phyloP scores from a whole-genome alignment of 768 basidiomycete species.

The Xerocomus potaroensis region DNA sequence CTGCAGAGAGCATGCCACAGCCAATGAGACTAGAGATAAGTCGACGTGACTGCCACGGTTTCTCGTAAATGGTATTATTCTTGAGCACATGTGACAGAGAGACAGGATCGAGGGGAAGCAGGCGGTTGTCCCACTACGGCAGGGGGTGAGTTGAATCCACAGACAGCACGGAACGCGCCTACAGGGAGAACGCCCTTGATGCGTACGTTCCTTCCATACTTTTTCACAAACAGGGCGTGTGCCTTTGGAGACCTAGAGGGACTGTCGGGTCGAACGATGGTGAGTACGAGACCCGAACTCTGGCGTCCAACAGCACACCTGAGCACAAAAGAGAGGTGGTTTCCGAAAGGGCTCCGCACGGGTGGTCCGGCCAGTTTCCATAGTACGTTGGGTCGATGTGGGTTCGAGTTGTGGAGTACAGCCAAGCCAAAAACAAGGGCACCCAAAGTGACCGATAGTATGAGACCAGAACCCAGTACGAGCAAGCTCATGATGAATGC shows the following conservation, averaged over 20 bases:
- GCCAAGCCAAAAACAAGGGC: constrained; percentile 16
- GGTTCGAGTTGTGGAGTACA: constrained; percentile 24
- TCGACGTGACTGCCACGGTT: constrained; percentile 75
- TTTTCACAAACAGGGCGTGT: constrained; percentile 49
- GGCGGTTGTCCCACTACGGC: constrained; percentile 68
- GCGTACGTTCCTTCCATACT: constrained; percentile 67
- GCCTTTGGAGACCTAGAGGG: constrained; percentile 48
- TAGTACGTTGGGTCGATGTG: constrained; percentile 40
- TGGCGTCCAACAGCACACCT: constrained; percentile 41
- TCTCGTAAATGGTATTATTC: constrained; percentile 70
- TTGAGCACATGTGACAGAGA: constrained; percentile 73
- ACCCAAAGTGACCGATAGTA: neutral
- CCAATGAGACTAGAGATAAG: constrained; percentile 78
- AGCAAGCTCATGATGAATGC: neutral
- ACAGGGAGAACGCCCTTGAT: constrained; percentile 68
- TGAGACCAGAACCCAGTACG: neutral
- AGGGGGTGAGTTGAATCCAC: constrained; percentile 8
- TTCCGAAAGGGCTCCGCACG: constrained; percentile 41
- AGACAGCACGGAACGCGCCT: constrained; percentile 28
- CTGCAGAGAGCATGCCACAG: constrained; percentile 75
- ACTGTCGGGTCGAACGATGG: constrained; percentile 32
- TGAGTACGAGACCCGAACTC: neutral
- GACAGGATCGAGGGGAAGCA: constrained; percentile 76
- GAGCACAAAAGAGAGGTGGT: constrained; percentile 53
- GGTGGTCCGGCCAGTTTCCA: constrained; percentile 60